Percentiles rank a stretch among this genome's conserved stretches.
phyloP scores from a whole-genome alignment of 805 yeast genomes.

The Candida ipomoeae region DNA sequence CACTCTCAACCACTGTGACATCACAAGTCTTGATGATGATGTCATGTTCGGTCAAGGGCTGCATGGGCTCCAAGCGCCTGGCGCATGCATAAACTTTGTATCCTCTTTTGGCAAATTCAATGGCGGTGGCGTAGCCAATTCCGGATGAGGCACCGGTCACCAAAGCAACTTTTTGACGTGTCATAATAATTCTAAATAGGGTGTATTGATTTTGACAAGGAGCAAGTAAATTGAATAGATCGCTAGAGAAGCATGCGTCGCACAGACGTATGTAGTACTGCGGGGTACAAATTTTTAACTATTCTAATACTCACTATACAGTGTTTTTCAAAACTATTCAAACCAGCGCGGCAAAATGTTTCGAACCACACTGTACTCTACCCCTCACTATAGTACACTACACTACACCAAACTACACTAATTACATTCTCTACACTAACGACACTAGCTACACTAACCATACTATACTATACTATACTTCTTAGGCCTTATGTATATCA shows the following conservation, averaged over 20 bases:
- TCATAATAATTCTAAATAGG: neutral
- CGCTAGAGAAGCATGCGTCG: neutral
- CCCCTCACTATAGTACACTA: too few relatives aligned
- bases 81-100: constrained; percentile 71
- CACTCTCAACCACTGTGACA: constrained; percentile 50
- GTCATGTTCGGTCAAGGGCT: constrained; percentile 43
- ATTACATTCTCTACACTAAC: too few relatives aligned
- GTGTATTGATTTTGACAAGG: neutral
- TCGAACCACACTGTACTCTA: too few relatives aligned
- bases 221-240: neutral
- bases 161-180: constrained; percentile 42
- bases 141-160: constrained; percentile 62
- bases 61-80: constrained; percentile 60
- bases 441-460: too few relatives aligned
- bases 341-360: too few relatives aligned
- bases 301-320: too few relatives aligned
- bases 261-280: neutral
- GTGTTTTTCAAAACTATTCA: too few relatives aligned
- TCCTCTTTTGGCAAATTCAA: constrained; percentile 46
- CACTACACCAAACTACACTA: too few relatives aligned
- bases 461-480: too few relatives aligned
- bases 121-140: constrained; percentile 48
- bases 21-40: constrained; percentile 51
- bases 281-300: neutral
- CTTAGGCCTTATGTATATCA: too few relatives aligned